Evolutionary conservation across 495 filamentous ascomycete species (phyloP).

Genomic region (Neurospora hispaniola): DNA sequence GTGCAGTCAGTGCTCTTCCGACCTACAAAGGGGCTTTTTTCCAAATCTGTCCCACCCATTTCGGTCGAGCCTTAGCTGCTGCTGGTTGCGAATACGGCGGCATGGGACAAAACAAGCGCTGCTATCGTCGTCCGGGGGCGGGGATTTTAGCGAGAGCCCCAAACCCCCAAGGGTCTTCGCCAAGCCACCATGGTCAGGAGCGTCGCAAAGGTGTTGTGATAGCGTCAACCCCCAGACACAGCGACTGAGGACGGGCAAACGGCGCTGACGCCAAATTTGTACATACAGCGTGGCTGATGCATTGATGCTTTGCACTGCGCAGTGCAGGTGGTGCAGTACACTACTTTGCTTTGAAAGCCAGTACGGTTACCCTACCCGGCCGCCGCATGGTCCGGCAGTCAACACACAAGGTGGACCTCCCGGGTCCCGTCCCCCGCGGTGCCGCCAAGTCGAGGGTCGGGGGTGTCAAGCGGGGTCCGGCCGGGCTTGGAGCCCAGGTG

Average conservation of each 20-base stretch:
- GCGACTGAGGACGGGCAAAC: not conserved
- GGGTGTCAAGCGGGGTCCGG: not conserved
- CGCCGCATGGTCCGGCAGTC: not conserved
- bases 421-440: not conserved
- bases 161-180: not conserved
- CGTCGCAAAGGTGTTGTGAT: not conserved
- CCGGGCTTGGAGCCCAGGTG: not conserved
- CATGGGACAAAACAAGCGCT: not conserved
- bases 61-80: not conserved
- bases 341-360: not conserved
- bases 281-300: not conserved
- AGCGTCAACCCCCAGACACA: not conserved
- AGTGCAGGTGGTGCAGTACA: not conserved
- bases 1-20: not conserved
- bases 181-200: not conserved
- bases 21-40: not conserved
- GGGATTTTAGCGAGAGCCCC: not conserved
- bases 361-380: not conserved
- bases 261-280: not conserved
- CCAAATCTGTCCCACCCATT: not conserved
- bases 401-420: not conserved
- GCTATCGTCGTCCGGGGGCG: not conserved
- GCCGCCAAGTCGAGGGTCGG: not conserved
- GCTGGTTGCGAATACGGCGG: not conserved
- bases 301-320: not conserved